Conservation (phyloP, 352 stramenopile genomes). For the Phytophthora melonis region DNA sequence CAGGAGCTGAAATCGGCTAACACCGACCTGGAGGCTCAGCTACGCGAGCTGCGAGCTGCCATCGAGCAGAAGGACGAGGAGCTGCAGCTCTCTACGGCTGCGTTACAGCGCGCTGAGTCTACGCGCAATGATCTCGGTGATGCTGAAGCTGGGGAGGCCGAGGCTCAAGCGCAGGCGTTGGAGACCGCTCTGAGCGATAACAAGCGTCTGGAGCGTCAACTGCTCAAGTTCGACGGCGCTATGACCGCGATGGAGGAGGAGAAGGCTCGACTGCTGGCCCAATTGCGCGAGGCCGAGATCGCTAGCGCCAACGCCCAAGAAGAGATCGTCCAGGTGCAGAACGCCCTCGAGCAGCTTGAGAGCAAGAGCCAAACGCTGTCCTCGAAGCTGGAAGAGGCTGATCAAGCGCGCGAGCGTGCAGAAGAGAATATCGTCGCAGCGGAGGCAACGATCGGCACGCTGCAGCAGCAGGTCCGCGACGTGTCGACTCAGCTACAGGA, state of each 20-base stretch:
- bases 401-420: slow-evolving; percentile 41
- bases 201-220: slow-evolving; percentile 50
- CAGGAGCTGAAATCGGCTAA: slow-evolving; percentile 33
- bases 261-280: slow-evolving; percentile 51
- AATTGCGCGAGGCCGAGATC: slow-evolving; percentile 54
- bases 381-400: slow-evolving; percentile 35
- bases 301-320: slow-evolving; percentile 46
- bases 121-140: slow-evolving; percentile 30
- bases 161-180: slow-evolving; percentile 38
- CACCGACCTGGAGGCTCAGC: slow-evolving; percentile 30
- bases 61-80: slow-evolving; percentile 39
- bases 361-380: slow-evolving; percentile 39
- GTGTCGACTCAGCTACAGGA: slow-evolving; percentile 61
- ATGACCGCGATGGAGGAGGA: slow-evolving; percentile 65
- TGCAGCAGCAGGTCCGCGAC: slow-evolving; percentile 68
- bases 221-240: slow-evolving; percentile 52
- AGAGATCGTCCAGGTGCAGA: slow-evolving; percentile 44
- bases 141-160: slow-evolving; percentile 20
- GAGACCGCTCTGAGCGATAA: slow-evolving; percentile 43
- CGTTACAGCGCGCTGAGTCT: slow-evolving; percentile 30
- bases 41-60: slow-evolving; percentile 24
- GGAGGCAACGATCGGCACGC: slow-evolving; percentile 50
- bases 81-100: slow-evolving; percentile 28
- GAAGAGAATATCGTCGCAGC: slow-evolving; percentile 38
- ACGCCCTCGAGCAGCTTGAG: slow-evolving; percentile 46